Base-by-base conservation (phyloP, 345 rosid genomes). In the Anacardium occidentale region DNA sequence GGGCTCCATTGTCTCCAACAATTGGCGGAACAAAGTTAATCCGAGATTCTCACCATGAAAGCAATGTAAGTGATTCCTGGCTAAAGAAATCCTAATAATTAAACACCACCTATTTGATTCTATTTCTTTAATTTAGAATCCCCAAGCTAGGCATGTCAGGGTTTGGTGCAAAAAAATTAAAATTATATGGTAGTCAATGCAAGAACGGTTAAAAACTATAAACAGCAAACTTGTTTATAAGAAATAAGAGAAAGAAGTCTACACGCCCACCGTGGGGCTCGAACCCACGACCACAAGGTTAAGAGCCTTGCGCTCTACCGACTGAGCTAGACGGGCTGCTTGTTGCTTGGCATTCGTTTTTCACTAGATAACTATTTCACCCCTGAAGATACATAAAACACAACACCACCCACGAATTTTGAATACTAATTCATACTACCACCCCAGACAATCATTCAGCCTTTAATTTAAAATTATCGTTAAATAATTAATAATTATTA, bases 211-310 rank as follows among this genome's bases (percentile, higher is more conserved):
- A n/a, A n/a, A n/a, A n/a, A n/a, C n/a, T n/a, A n/a, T n/a, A n/a
- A n/a, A n/a, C n/a, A n/a, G n/a, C n/a, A n/a, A n/a, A n/a, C n/a
- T n/a, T n/a, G n/a, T n/a, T 40, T 20, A 5, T 29, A 12, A 22
- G 45, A 69, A 44, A 8, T 3, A 40, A 13, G n/a, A 6, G n/a
- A 68, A 40, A 20, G 2, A 29, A 58, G 9, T 7, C 29, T 26
- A 13, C 3, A 29, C 83, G 82, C 76, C 88, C 81, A 84, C 78
- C 86, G 79, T 76, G 81, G 86, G 84, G 77, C 76, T 83, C 80
- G 77, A 79, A 81, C 83, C 83, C 84, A 83, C 80, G 81, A 85
- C 91, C 82, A 85, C 83, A 83, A 80, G 83, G 87, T 85, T 87
- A 81, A 82, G 82, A 83, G 82, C 85, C 86, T 82, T 83, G 83